These are phyloP conservation scores for Phoenix dactylifera DNA, from an alignment of 176 grass and related monocot species.

Conservation along the genomic window DNA sequence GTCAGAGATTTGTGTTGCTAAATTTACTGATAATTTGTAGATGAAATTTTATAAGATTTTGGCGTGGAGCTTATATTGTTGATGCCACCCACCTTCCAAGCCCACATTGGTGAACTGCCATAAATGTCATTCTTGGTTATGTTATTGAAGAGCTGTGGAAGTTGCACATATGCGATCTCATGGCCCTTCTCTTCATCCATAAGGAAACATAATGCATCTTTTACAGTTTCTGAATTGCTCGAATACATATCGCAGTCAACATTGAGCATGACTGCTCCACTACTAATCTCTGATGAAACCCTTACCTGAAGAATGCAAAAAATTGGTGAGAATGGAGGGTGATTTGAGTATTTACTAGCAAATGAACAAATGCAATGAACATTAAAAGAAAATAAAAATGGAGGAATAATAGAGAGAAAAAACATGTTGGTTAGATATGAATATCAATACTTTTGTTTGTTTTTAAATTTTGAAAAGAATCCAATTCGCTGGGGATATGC, in stretches of 20 bases:
- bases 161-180: slow-evolving; percentile 56
- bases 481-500: no score
- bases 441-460: no score
- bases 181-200: slow-evolving; percentile 57
- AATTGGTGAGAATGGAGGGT: no score
- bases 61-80: neutral
- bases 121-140: slow-evolving; percentile 50
- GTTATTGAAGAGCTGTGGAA: slow-evolving; percentile 58
- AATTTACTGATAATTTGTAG: no score
- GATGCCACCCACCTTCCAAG: slow-evolving; percentile 24
- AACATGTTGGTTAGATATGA: no score
- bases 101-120: slow-evolving; percentile 34
- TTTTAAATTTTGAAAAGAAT: no score
- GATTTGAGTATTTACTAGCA: no score
- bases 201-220: slow-evolving; percentile 63
- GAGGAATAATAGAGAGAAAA: no score
- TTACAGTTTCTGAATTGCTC: slow-evolving; percentile 53
- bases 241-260: slow-evolving; percentile 84
- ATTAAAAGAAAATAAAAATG: no score
- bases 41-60: no score
- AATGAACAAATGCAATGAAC: no score
- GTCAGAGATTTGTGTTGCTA: no score
- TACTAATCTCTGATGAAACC: slow-evolving; percentile 64
- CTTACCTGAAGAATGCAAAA: slow-evolving; percentile 31
- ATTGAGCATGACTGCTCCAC: slow-evolving; percentile 60